Conservation (phyloP, 2,329 filamentous ascomycete species). For the Aspergillus ustus region DNA sequence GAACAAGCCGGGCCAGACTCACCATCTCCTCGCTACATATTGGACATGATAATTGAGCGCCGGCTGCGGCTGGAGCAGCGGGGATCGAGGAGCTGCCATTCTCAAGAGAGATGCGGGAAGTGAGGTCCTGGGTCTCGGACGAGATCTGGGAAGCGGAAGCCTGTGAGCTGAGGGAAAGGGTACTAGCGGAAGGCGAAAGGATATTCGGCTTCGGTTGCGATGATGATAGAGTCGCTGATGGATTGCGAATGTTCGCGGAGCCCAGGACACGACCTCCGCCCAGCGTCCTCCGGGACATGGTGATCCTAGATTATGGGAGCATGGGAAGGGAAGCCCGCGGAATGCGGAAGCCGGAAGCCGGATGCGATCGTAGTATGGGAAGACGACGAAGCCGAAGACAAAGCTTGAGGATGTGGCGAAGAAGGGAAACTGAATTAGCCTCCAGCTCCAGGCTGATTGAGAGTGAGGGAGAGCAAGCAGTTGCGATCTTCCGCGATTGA, state of each 20-base stretch:
- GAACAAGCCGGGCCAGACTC: conserved; percentile 30
- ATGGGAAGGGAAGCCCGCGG: conserved; percentile 36
- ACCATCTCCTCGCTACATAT: conserved; percentile 99
- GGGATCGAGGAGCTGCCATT: conserved; percentile 58
- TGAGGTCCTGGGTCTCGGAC: conserved; percentile 75
- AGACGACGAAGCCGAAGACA: background rate
- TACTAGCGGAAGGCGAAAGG: conserved; percentile 71
- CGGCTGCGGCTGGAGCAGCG: conserved; percentile 58
- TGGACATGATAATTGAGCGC: conserved; percentile 81
- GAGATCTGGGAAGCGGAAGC: conserved; percentile 73
- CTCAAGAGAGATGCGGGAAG: conserved; percentile 76
- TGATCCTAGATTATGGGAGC: conserved; percentile 39
- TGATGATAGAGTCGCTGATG: conserved; percentile 55
- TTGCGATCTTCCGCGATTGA: conserved; percentile 12
- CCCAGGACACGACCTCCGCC: conserved; percentile 92
- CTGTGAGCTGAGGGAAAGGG: conserved; percentile 76
- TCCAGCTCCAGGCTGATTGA: conserved; percentile 9
- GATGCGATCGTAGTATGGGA: background rate
- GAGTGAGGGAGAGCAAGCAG: conserved; percentile 2
- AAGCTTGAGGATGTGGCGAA: background rate
- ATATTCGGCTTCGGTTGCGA: conserved; percentile 49
- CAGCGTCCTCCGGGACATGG: conserved; percentile 83
- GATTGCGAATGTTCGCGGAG: conserved; percentile 79
- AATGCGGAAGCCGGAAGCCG: conserved; percentile 12
- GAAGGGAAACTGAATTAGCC: background rate